Evolutionary conservation across 192 early-diverging fungal species (phyloP), one percentile per base, ranked within the genome.

Genomic region (Podila verticillata): DNA sequence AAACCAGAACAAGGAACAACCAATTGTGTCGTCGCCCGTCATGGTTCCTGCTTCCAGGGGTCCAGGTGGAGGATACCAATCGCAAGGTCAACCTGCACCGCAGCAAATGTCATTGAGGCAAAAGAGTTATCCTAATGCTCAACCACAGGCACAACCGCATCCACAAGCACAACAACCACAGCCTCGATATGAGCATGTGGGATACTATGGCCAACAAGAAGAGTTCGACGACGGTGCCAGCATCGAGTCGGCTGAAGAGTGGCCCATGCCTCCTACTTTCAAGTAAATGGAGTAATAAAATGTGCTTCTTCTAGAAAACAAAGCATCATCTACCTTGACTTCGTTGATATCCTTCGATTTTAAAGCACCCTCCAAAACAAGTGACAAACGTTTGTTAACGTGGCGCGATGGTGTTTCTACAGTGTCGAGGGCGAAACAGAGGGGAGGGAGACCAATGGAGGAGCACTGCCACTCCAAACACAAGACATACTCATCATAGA

Each of bases 181-280:
- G 51, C 24, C 24, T 19, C 51, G 17, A 54, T 26, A n/a, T 54
- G 22, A 54, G 24, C 51, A n/a, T 19, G 64, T 32, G 62, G 32
- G 24, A 62, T n/a, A 29, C 24, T 29, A 32, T 36, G 32, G 61
- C 5, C 51, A 54, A 54, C 12, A 24, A 7, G 51, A 54, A 26
- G 57, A 47, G 36, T 49, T 56, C 7, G 72, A 63, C 26, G 72
- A 74, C 54, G 34, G 31, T 22, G 57, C 56, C 8, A 74, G 72
- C 28, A 26, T 67, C 5, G 65, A 67, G 3, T 74, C 72, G 39
- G 47, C 63, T 24, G 63, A 66, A 48, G 48, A 57, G 20, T 74
- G 72, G 72, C 72, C 72, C 15, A n/a, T 74, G 57, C 72, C 72
- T 56, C 72, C 65, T 22, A 51, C 58, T 8, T 74, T 74, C 59